Evolutionary conservation across 371 early-diverging fungal species (phyloP).

Genomic region (Apophysomyces elegans): DNA sequence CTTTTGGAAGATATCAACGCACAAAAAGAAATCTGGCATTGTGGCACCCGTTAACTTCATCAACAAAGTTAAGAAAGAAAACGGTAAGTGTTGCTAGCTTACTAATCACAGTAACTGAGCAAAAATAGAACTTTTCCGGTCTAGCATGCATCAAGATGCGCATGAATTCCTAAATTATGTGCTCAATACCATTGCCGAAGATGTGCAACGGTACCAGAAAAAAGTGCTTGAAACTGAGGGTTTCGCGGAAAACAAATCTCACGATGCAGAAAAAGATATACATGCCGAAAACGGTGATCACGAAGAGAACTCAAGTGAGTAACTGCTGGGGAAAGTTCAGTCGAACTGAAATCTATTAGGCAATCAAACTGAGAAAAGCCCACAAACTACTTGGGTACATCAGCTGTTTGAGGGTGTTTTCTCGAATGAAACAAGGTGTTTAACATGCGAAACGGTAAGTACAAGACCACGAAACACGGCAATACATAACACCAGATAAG

Average conservation of each 20-base stretch:
- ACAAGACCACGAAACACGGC: neutral
- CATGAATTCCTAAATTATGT: conserved; percentile 96
- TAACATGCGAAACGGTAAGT: conserved; percentile 91
- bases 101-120: neutral
- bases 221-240: conserved; percentile 23
- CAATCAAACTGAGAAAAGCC: conserved; percentile 3
- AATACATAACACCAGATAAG: conserved; percentile 33
- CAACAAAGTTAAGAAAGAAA: conserved; percentile 84
- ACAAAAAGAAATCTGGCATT: conserved; percentile 84
- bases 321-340: neutral
- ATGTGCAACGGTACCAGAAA: conserved; percentile 69
- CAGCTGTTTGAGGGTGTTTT: conserved; percentile 93
- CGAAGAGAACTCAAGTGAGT: conserved; percentile 4
- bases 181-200: conserved; percentile 91
- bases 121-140: conserved; percentile 82
- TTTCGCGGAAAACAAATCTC: conserved; percentile 10
- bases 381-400: conserved; percentile 89
- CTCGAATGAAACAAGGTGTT: conserved; percentile 95
- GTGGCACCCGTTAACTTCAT: conserved; percentile 90
- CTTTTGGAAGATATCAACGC: conserved; percentile 82
- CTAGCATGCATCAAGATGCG: conserved; percentile 96
- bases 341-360: neutral
- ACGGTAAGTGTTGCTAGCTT: conserved; percentile 62
- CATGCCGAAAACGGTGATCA: conserved; percentile 12
- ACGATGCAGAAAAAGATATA: conserved; percentile 17